Evolutionary conservation across 192 early-diverging fungal genomes (phyloP).

Genomic region (Paraglomus brasilianum): DNA sequence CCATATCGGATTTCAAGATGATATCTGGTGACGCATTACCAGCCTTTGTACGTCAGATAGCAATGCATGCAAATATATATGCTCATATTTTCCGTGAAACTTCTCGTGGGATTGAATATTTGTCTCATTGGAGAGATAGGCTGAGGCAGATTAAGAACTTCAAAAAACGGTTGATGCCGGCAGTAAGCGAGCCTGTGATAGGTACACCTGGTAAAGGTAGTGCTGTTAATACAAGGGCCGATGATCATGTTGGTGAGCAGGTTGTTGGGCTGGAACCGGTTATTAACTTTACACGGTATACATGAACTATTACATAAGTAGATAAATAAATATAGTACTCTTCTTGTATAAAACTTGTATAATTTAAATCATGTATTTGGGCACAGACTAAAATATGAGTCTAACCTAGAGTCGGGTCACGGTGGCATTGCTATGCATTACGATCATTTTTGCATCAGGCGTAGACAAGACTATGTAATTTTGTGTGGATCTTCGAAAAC

Average conservation of each 20-base stretch:
- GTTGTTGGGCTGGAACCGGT: constrained; percentile 41
- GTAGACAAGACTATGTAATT: too few species aligned
- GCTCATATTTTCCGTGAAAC: constrained; percentile 80
- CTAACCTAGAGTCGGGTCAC: too few species aligned
- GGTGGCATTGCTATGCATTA: too few species aligned
- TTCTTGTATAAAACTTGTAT: neutral
- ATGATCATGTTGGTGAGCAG: constrained; percentile 6
- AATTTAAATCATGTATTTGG: neutral
- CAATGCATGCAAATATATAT: constrained; percentile 87
- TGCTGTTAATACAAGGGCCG: neutral
- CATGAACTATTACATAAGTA: constrained; percentile 33
- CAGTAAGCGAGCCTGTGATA: constrained; percentile 15
- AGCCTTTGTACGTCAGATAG: constrained; percentile 78
- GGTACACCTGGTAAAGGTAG: constrained; percentile 8
- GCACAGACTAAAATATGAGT: too few species aligned
- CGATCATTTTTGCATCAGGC: too few species aligned
- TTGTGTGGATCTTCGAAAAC: too few species aligned
- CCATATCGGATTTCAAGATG: constrained; percentile 78
- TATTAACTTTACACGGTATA: constrained; percentile 60
- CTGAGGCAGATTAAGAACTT: constrained; percentile 88
- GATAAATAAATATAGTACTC: neutral
- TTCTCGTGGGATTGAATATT: constrained; percentile 64
- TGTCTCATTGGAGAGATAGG: constrained; percentile 89
- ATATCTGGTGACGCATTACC: constrained; percentile 75
- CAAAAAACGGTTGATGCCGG: constrained; percentile 45